Evolutionary conservation across 257 asterid genomes (phyloP).

Genomic region (Catharanthus roseus): DNA sequence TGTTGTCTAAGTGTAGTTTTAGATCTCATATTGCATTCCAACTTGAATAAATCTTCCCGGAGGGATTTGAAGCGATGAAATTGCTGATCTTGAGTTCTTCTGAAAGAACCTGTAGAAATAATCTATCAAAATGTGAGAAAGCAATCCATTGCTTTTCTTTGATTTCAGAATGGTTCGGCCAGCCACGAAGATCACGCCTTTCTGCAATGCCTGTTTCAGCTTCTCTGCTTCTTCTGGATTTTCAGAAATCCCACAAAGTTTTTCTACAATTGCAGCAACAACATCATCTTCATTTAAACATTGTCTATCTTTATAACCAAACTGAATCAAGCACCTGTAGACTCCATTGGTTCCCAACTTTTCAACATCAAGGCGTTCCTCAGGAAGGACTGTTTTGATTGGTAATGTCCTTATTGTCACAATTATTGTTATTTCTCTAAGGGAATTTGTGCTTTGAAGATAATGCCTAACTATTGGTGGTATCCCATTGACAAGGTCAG

Average conservation of each 20-base stretch:
- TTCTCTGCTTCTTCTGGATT: not conserved
- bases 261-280: not conserved
- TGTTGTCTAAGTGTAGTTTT: not conserved
- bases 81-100: constrained; percentile 16
- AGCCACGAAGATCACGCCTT: constrained; percentile 14
- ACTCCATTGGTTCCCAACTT: constrained; percentile 12
- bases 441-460: constrained; percentile 13
- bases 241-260: constrained; percentile 3
- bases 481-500: constrained; percentile 18
- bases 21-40: constrained; percentile 21
- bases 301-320: constrained; percentile 16
- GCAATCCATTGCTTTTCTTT: constrained; percentile 15
- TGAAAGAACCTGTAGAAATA: constrained; percentile 12
- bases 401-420: constrained; percentile 23
- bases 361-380: constrained; percentile 21
- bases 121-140: constrained; percentile 6
- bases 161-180: constrained; percentile 16
- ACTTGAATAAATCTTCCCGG: constrained; percentile 17
- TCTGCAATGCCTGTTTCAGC: not conserved
- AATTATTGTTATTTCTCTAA: constrained; percentile 13
- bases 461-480: constrained; percentile 23
- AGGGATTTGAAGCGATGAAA: constrained; percentile 13
- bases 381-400: constrained; percentile 17
- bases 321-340: constrained; percentile 20
- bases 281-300: constrained; percentile 9